phyloP scores from a whole-genome alignment of 169 alveolate genomes.

The Prorocentrum cordatum region DNA sequence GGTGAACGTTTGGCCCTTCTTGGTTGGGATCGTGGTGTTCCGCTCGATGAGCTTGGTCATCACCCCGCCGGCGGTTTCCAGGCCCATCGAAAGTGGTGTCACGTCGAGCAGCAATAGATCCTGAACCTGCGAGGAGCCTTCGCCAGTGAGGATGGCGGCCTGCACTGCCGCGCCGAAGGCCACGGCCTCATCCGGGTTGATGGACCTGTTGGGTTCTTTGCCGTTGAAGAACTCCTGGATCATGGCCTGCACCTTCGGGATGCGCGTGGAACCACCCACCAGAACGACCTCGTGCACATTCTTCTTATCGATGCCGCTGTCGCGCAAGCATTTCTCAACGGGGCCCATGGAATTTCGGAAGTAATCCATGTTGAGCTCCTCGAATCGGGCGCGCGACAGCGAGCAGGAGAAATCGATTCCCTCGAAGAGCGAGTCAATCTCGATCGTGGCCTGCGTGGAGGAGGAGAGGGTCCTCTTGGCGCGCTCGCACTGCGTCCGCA shows the following conservation, averaged over 20 bases:
- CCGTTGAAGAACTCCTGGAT: constrained; percentile 79
- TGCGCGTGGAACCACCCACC: constrained; percentile 96
- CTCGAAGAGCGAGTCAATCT: constrained; percentile 87
- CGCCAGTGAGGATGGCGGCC: constrained; percentile 86
- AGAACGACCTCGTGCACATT: constrained; percentile 88
- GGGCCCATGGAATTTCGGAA: constrained; percentile 85
- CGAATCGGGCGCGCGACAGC: constrained; percentile 86
- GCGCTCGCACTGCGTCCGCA: constrained; percentile 71
- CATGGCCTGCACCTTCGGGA: constrained; percentile 93
- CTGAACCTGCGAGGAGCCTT: constrained; percentile 54
- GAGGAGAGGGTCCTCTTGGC: constrained; percentile 94
- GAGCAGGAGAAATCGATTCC: constrained; percentile 89
- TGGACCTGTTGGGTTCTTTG: constrained; percentile 89
- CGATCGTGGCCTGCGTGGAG: constrained; percentile 91
- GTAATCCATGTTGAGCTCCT: constrained; percentile 83
- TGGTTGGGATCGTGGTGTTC: constrained; percentile 98
- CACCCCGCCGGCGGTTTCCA: constrained; percentile 95
- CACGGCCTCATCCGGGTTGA: constrained; percentile 99
- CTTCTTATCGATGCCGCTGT: constrained; percentile 80
- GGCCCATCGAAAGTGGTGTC: constrained; percentile 86
- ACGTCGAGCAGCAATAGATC: constrained; percentile 93
- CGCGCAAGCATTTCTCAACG: constrained; percentile 79
- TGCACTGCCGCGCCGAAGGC: constrained; percentile 98
- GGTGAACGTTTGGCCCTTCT: constrained; percentile 80
- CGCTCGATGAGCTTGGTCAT: constrained; percentile 92